Percentiles rank a stretch among this genome's conserved stretches.
Evolutionary conservation across 2,329 filamentous ascomycete genomes (phyloP).

Genomic region (Fusarium scirpi): DNA sequence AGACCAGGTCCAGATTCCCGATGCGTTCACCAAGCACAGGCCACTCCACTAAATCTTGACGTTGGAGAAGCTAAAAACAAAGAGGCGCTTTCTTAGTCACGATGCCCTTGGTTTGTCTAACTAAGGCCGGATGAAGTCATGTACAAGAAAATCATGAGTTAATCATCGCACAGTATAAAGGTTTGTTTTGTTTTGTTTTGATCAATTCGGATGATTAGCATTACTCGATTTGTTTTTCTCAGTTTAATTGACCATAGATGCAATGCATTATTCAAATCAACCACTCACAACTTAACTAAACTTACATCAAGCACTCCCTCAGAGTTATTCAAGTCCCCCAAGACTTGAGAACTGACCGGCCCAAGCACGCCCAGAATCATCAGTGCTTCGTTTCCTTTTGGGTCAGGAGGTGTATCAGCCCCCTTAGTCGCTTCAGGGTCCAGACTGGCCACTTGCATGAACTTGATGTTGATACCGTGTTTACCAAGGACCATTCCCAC

Average conservation of each 20-base stretch:
- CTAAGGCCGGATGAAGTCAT: slow-evolving; percentile 36
- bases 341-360: slow-evolving; percentile 68
- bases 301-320: slow-evolving; percentile 69
- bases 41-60: slow-evolving; percentile 24
- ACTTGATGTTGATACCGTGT: slow-evolving; percentile 80
- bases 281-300: slow-evolving; percentile 58
- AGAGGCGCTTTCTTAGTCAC: slow-evolving; percentile 7
- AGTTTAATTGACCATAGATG: background rate
- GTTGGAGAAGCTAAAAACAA: slow-evolving; percentile 17
- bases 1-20: slow-evolving; percentile 31
- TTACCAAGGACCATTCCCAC: slow-evolving; percentile 78
- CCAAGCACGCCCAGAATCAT: slow-evolving; percentile 85
- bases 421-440: slow-evolving; percentile 47
- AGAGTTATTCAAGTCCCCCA: slow-evolving; percentile 60
- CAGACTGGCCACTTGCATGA: slow-evolving; percentile 78
- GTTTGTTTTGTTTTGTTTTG: background rate
- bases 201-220: background rate
- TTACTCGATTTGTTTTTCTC: background rate
- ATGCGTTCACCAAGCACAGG: slow-evolving; percentile 21
- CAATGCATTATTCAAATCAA: background rate
- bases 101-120: slow-evolving; percentile 16
- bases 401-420: slow-evolving; percentile 37
- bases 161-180: background rate
- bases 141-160: slow-evolving; percentile 1
- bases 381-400: slow-evolving; percentile 73